phyloP scores from a whole-genome alignment of 768 basidiomycete species.

The Leccinum variicolor region DNA sequence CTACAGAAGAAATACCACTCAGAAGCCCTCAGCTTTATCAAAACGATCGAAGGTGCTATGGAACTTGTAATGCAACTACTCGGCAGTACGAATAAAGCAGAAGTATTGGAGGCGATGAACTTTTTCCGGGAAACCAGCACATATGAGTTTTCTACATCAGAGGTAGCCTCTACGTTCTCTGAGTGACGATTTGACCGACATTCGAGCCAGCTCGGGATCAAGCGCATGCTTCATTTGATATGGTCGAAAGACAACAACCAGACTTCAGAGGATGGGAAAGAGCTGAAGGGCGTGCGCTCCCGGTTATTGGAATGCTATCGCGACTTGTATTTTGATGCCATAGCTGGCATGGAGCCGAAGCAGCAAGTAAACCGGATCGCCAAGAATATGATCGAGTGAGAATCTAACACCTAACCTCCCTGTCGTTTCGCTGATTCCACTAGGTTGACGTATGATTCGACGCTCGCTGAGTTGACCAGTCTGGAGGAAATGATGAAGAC shows the following conservation, averaged over 20 bases:
- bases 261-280: slow-evolving; percentile 71
- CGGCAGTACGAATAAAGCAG: slow-evolving; percentile 81
- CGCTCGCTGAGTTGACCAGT: slow-evolving; percentile 92
- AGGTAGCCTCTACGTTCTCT: slow-evolving; percentile 40
- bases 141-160: slow-evolving; percentile 76
- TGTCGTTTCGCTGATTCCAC: neutral
- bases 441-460: slow-evolving; percentile 89
- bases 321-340: slow-evolving; percentile 82
- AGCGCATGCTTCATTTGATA: slow-evolving; percentile 94
- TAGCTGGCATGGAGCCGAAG: slow-evolving; percentile 72
- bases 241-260: slow-evolving; percentile 92
- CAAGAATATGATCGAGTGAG: slow-evolving; percentile 96
- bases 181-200: slow-evolving; percentile 1
- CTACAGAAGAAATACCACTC: slow-evolving; percentile 83
- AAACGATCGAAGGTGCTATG: slow-evolving; percentile 62
- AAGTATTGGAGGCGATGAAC: slow-evolving; percentile 82
- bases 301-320: slow-evolving; percentile 87
- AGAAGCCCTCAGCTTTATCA: slow-evolving; percentile 84
- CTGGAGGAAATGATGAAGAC: slow-evolving; percentile 95
- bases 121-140: slow-evolving; percentile 84
- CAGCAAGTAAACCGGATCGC: slow-evolving; percentile 89
- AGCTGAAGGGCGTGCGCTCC: slow-evolving; percentile 85
- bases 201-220: slow-evolving; percentile 68
- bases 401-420: neutral
- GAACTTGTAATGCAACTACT: slow-evolving; percentile 72